phyloP scores from a whole-genome alignment of 306 rosid species.

The Morella rubra region DNA sequence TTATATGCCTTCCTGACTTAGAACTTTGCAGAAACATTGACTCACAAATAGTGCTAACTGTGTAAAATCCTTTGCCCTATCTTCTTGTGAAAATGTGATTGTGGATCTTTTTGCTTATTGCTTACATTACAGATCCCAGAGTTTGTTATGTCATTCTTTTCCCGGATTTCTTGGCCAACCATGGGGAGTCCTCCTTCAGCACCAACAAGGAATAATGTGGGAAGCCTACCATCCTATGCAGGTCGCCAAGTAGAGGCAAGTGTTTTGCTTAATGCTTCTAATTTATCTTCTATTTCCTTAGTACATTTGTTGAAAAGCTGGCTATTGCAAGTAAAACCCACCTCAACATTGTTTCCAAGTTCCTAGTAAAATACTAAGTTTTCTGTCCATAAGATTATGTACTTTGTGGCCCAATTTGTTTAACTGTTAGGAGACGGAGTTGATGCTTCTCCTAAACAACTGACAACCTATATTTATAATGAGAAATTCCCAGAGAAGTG shows the following conservation, averaged over 20 bases:
- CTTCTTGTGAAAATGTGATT: constrained; percentile 1
- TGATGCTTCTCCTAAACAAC: no score
- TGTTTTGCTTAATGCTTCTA: constrained; percentile 26
- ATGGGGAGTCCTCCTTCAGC: constrained; percentile 58
- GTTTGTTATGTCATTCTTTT: constrained; percentile 63
- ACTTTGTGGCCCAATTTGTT: not conserved
- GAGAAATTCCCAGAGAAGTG: no score
- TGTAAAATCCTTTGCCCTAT: not conserved
- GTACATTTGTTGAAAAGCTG: not conserved
- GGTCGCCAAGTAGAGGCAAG: constrained; percentile 81
- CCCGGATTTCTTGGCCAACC: constrained; percentile 73
- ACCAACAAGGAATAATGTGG: constrained; percentile 53
- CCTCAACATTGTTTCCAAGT: not conserved
- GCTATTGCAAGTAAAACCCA: not conserved
- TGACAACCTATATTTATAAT: no score
- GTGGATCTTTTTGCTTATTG: constrained; percentile 20
- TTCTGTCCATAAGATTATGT: not conserved
- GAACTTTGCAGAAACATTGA: not conserved
- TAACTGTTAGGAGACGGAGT: not conserved
- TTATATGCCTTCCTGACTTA: not conserved
- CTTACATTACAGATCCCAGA: constrained; percentile 67
- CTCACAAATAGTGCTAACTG: not conserved
- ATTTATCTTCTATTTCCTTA: not conserved
- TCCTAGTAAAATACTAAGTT: not conserved
- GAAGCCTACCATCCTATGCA: constrained; percentile 55